Evolutionary conservation across 805 yeast genomes (phyloP), one percentile per base, ranked within the genome.

Genomic region (Starmerella scarabaei): DNA sequence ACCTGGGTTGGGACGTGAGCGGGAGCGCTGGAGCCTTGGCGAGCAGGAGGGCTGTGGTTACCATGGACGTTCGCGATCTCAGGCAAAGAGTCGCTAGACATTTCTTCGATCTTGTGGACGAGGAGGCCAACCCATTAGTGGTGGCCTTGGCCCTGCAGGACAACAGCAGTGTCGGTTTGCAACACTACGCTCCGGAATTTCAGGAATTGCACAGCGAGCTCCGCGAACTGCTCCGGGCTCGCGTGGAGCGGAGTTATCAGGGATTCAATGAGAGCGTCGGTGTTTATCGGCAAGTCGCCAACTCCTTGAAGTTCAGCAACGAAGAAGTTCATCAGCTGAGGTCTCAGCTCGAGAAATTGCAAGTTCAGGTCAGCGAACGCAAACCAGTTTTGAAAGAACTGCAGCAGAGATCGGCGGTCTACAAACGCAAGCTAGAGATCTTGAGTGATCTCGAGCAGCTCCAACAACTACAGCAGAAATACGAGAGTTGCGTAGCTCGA

Each of bases 131-230:
- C 55, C 93, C 94, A 1, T 67, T 91, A 34, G 95, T 84, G 51
- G 65, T 78, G 38, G 95, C 95, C 0, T 65, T 88, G 30, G 75
- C 86, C 1, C 65, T 91, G 42, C 64, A 85, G 52, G 96, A 88
- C 58, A 78, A 77, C 51, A 75, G 93, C 2, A 80, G 94, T 0
- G 91, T 85, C n/a, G 97, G 97, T 0, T 62, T 82, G 52, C 93
- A 94, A 0, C 78, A 77, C 52, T 72, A 77, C 44, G 67, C 68
- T 42, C 67, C 67, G 1, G 85, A 82, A 45, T 88, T 88, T 50
- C 64, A 68, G 32, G 68, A 69, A 35, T 59, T 84, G 33, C 73
- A 77, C 45, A 62, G 64, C 19, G 64, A 71, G 38, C 69, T 86
- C 11, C 71, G 76, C 14, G 55, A 55, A 15, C 71, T 75, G 20